Percentiles rank a stretch among this genome's conserved stretches.
phyloP scores from a whole-genome alignment of 2,329 filamentous ascomycete species.

The Pyrenophora seminiperda region DNA sequence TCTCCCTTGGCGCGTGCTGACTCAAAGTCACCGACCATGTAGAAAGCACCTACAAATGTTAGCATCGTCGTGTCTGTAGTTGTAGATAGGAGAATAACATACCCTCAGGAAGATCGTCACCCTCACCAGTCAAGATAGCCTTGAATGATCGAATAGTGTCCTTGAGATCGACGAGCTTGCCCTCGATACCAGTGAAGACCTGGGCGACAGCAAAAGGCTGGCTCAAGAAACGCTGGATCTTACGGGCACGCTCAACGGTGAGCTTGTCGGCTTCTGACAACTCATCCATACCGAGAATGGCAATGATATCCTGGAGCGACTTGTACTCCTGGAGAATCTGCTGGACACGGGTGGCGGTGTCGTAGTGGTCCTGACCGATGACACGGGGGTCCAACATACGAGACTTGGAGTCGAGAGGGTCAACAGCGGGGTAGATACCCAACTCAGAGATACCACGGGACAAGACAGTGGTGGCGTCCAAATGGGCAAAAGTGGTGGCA shows the following conservation, averaged over 20 bases:
- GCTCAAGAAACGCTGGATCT: conserved; percentile 99
- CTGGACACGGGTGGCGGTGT: conserved; percentile 91
- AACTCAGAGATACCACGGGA: conserved; percentile 99
- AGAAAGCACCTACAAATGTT: conserved; percentile 67
- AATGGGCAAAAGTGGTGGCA: conserved; percentile 98
- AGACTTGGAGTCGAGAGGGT: conserved; percentile 98
- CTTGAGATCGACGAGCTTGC: conserved; percentile 96
- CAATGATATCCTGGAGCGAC: conserved; percentile 99
- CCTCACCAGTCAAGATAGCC: conserved; percentile 92
- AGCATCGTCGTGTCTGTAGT: conserved; percentile 11
- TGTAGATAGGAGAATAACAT: conserved; percentile 47
- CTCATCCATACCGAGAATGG: conserved; percentile 99
- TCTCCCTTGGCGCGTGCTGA: conserved; percentile 95
- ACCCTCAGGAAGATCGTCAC: conserved; percentile 93
- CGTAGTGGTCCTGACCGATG: conserved; percentile 97
- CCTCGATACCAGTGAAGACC: conserved; percentile 93
- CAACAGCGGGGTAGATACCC: conserved; percentile 99
- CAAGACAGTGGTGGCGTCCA: conserved; percentile 99
- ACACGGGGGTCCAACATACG: conserved; percentile 99
- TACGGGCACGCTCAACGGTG: conserved; percentile 99
- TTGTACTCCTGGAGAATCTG: conserved; percentile 99
- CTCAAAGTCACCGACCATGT: conserved; percentile 98
- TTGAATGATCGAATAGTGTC: conserved; percentile 98
- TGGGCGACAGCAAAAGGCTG: conserved; percentile 95
- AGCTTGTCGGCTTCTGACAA: conserved; percentile 99